Base-by-base conservation (phyloP, 768 basidiomycete species). In the Suillus placidus region DNA sequence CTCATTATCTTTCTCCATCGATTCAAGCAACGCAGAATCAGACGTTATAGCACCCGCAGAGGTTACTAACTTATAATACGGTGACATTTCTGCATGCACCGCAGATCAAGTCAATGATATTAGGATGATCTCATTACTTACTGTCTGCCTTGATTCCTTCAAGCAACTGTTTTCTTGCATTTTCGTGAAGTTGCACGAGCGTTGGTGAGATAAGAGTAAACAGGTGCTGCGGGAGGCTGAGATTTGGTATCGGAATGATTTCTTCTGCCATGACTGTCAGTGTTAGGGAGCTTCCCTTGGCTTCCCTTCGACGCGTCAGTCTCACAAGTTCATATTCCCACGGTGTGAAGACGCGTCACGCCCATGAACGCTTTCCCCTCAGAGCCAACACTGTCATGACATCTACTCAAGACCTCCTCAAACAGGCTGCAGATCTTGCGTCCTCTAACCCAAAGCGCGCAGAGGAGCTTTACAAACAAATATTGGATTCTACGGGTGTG, bases 171-270 rank as follows among this genome's bases (percentile, higher is more conserved):
- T 80, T 81, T 40, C 84, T 82, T 8, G 95, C 92, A 68, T 86
- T 79, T 6, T 87, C 83, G 70, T 95, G 93, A 4, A 92, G 82
- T 57, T 86, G 81, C 0, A 80, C 73, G 43, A 95, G 83, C 1
- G 83, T 79, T 0, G 87, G 83, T 23, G 85, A 86, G 14, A 87
- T 84, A 5, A 98, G 83, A 12, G 86, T 85, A 71, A 93, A 97
- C 14, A 91, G 80, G 72, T 90, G 86, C 71, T 97, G 91, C 0
- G 95, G 84, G 20, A 97, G 84, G 13, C 83, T 80, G 64, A 95
- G 87, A 74, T 97, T 96, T 30, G 95, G 96, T 67, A 93, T 90
- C 0, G 94, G 94, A 45, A 93, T 84, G 3, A 95, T 87, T 68
- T 96, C 93, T 77, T 97, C 92, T 62, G 93, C 85, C 93, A 95